phyloP scores from a whole-genome alignment of 805 yeast species.

The Kodamaea kaohsiungensis region DNA sequence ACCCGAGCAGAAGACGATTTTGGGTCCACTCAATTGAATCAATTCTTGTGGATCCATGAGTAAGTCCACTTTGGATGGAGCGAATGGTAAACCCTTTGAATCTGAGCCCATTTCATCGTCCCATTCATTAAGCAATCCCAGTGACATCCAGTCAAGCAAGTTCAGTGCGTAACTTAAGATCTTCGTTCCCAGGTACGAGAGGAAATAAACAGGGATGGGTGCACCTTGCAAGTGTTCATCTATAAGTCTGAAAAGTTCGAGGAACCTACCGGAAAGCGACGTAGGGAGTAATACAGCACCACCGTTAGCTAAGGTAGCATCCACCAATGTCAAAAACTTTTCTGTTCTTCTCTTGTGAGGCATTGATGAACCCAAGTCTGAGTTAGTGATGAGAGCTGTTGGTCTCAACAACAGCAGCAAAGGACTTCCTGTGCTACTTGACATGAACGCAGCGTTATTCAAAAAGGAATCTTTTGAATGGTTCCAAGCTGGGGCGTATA shows the following conservation, averaged over 20 bases:
- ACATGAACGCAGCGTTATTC: slow-evolving; percentile 65
- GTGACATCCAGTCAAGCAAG: slow-evolving; percentile 95
- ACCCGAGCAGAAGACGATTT: slow-evolving; percentile 78
- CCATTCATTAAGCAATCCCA: slow-evolving; percentile 83
- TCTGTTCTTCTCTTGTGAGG: slow-evolving; percentile 66
- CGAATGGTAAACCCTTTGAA: slow-evolving; percentile 74
- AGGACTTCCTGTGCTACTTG: slow-evolving; percentile 54
- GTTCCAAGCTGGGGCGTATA: slow-evolving; percentile 93
- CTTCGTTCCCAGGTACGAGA: slow-evolving; percentile 80
- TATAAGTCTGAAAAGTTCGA: slow-evolving; percentile 75
- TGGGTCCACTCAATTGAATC: slow-evolving; percentile 60
- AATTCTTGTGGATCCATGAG: slow-evolving; percentile 59
- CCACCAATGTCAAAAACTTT: slow-evolving; percentile 60
- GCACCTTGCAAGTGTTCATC: slow-evolving; percentile 62
- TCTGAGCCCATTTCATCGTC: slow-evolving; percentile 42
- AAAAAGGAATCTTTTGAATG: slow-evolving; percentile 87
- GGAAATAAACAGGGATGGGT: slow-evolving; percentile 69
- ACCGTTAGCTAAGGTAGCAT: slow-evolving; percentile 67
- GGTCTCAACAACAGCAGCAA: slow-evolving; percentile 71
- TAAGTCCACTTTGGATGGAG: slow-evolving; percentile 59
- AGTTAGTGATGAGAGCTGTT: slow-evolving; percentile 75
- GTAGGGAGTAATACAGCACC: slow-evolving; percentile 86
- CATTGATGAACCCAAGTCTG: slow-evolving; percentile 63
- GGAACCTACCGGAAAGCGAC: slow-evolving; percentile 73
- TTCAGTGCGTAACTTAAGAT: slow-evolving; percentile 79